These are phyloP conservation scores for Taphrina flavorubra DNA, from an alignment of 1,139 yeast species.

Conservation along the genomic window DNA sequence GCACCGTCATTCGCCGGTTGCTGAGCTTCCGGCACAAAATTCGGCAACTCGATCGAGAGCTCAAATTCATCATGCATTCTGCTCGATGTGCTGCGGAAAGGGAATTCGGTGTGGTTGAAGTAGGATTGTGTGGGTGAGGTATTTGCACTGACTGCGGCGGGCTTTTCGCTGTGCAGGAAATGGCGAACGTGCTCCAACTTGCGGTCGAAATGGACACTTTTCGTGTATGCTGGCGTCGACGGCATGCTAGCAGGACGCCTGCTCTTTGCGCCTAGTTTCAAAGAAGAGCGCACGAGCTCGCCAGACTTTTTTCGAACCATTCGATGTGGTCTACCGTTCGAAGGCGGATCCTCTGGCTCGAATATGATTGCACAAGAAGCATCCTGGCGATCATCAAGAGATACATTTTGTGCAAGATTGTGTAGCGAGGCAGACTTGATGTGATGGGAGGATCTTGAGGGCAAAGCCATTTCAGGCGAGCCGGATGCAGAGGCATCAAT, in stretches of 20 bases:
- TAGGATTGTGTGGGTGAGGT: conserved; percentile 60
- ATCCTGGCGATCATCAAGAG: not conserved
- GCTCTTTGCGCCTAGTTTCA: conserved; percentile 57
- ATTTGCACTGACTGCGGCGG: conserved; percentile 72
- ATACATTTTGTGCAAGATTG: not conserved
- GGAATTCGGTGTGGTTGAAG: conserved; percentile 45
- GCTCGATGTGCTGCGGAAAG: conserved; percentile 43
- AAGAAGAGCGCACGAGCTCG: conserved; percentile 75
- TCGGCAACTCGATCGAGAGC: conserved; percentile 62
- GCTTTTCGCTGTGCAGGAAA: conserved; percentile 72
- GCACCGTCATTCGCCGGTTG: conserved; percentile 48
- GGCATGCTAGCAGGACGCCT: conserved; percentile 66
- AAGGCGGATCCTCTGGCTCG: conserved; percentile 27
- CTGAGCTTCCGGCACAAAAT: conserved; percentile 55
- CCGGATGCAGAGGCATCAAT: not conserved
- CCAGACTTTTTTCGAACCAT: conserved; percentile 77
- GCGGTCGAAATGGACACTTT: conserved; percentile 79
- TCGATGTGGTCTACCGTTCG: conserved; percentile 43
- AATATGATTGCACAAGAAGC: conserved; percentile 19
- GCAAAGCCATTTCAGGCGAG: not conserved
- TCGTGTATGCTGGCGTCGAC: conserved; percentile 66
- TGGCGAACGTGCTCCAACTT: conserved; percentile 69
- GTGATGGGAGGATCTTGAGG: conserved; percentile 6
- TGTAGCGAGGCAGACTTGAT: conserved; percentile 17
- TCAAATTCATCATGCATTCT: conserved; percentile 50